Base-by-base conservation (phyloP, 176 grass and related monocot species). In the Paspalum vaginatum region DNA sequence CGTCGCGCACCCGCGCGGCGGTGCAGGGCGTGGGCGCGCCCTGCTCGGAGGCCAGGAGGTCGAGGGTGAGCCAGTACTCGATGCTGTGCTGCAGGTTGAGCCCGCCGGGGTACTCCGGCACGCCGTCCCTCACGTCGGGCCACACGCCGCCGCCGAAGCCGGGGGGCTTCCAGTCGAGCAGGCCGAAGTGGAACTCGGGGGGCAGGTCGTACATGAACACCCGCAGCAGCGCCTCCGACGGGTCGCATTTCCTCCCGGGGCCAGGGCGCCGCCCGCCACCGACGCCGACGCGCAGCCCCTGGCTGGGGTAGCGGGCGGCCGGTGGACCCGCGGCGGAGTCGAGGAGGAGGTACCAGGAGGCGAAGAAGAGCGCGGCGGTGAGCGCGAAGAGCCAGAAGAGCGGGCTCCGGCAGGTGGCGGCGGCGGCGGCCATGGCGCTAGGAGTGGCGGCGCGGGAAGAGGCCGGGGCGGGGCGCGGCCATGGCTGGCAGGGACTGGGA, bases 41-140 rank as follows among this genome's bases (percentile, higher is more conserved):
- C 54, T 94, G 88, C 82, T 90, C 90, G 81, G 77, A 91, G 10
- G 96, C 93, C 5, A 99, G 85, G 46, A 99, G 88, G 85, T 99
- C 96, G 20, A 99, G 84, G 22, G 96, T 93, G 18, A 99, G 90
- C 96, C 96, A 95, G 86, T 93, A 95, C 81, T 99, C 96, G 81
- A 99, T 95, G 86, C 92, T 95, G 89, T 99, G 96, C 63, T 93
- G 92, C n/a, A 99, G 92, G 89, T 99, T 99, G 77, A 99, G 88
- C 7, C 96, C 96, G 5, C 96, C 92, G 21, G 92, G 95, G 84
- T 98, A 95, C 47, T 83, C 78, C 17, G 92, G 96, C 70, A 91
- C 88, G 80, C 51, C 78, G 65, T 44, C 78, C 67, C 15, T 56
- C 46, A 95, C 87, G 76, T 93, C 78, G 38, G 96, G 96, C 96